Evolutionary conservation across 2,329 filamentous ascomycete species (phyloP).

Genomic region (Calonectria naviculata): DNA sequence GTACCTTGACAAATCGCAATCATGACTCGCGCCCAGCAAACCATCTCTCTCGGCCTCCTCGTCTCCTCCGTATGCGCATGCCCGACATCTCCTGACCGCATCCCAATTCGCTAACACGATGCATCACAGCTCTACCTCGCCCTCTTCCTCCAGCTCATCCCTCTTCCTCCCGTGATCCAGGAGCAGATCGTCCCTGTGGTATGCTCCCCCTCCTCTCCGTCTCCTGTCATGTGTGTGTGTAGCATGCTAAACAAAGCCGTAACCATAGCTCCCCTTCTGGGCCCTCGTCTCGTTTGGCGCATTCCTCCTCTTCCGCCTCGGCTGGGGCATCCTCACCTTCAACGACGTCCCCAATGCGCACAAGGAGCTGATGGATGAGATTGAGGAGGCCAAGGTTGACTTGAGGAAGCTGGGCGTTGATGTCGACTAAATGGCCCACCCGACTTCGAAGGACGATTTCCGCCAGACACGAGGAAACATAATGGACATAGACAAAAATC

Average conservation of each 20-base stretch:
- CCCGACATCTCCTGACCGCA: not conserved
- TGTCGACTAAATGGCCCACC: conserved; percentile 68
- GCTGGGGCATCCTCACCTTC: conserved; percentile 94
- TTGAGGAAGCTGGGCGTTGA: conserved; percentile 80
- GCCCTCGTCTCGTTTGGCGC: conserved; percentile 90
- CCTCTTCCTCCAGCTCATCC: conserved; percentile 85
- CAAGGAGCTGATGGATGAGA: conserved; percentile 88
- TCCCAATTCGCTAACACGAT: conserved; percentile 27
- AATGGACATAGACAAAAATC: conserved; percentile 35
- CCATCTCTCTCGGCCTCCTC: conserved; percentile 87
- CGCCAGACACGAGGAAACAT: conserved; percentile 18
- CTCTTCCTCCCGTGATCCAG: conserved; percentile 81
- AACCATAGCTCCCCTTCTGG: conserved; percentile 87
- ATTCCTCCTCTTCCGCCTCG: conserved; percentile 91
- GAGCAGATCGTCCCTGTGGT: conserved; percentile 90
- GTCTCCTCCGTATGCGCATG: conserved; percentile 79
- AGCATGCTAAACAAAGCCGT: not conserved
- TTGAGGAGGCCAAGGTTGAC: conserved; percentile 80
- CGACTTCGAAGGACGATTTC: not conserved
- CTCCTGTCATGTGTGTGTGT: not conserved
- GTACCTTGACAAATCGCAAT: conserved; percentile 49
- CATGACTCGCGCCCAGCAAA: conserved; percentile 97
- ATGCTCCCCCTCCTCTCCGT: conserved; percentile 53
- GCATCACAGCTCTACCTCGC: conserved; percentile 87
- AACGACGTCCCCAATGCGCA: conserved; percentile 95